These are phyloP conservation scores for Suillus spraguei DNA, from an alignment of 768 basidiomycete genomes.

Conservation along the genomic window DNA sequence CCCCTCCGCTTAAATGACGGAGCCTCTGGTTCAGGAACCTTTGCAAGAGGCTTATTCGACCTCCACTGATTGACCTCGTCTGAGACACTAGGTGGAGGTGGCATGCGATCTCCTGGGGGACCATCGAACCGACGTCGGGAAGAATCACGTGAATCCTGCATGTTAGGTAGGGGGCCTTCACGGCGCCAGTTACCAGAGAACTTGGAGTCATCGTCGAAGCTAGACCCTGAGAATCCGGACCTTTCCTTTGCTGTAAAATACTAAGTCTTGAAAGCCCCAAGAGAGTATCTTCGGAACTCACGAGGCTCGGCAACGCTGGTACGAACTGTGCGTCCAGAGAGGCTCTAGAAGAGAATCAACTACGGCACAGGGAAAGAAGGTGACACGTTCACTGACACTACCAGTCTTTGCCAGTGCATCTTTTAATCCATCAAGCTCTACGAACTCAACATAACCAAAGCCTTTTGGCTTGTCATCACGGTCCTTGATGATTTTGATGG, in stretches of 20 bases:
- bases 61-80: constrained; percentile 76
- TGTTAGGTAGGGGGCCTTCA: constrained; percentile 80
- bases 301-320: constrained; percentile 97
- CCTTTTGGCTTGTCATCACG: constrained; percentile 95
- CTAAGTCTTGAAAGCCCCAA: constrained; percentile 15
- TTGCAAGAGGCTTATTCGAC: constrained; percentile 47
- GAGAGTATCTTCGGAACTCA: constrained; percentile 47
- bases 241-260: constrained; percentile 72
- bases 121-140: constrained; percentile 72
- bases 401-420: constrained; percentile 76
- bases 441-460: constrained; percentile 97
- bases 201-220: constrained; percentile 72
- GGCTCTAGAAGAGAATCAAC: constrained; percentile 41
- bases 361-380: neutral
- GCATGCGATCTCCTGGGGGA: constrained; percentile 43
- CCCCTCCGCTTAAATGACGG: constrained; percentile 56
- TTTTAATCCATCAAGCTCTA: constrained; percentile 83
- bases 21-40: constrained; percentile 46
- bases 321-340: constrained; percentile 81
- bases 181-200: constrained; percentile 87
- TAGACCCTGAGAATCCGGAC: constrained; percentile 50
- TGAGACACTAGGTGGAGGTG: constrained; percentile 51
- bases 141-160: constrained; percentile 59
- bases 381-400: constrained; percentile 48
- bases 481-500: constrained; percentile 91